These are phyloP conservation scores for Tetrahymena thermophila DNA, from an alignment of 73 alveolate species.

Conservation along the genomic window DNA sequence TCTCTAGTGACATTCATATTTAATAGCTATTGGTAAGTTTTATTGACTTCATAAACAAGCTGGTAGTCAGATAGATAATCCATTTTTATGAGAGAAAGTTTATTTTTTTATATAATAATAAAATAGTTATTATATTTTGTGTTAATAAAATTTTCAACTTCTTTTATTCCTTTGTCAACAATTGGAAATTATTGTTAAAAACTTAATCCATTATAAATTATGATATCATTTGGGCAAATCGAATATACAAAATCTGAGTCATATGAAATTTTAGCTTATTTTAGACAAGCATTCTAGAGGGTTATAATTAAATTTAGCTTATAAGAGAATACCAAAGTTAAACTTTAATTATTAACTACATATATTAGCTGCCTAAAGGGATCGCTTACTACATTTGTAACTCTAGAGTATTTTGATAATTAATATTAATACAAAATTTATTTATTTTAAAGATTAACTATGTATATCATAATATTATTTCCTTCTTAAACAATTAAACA, in stretches of 20 bases:
- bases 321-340: not conserved
- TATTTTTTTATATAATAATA: not conserved
- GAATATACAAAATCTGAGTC: not conserved
- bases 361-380: not conserved
- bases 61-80: not conserved
- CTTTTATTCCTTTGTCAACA: not conserved
- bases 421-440: too few relatives aligned
- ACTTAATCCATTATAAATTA: not conserved
- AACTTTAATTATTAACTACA: not conserved
- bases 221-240: not conserved
- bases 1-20: not conserved
- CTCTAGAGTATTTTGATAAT: too few relatives aligned
- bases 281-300: not conserved
- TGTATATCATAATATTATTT: too few relatives aligned
- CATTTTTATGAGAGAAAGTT: too few relatives aligned
- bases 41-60: not conserved
- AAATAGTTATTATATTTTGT: not conserved
- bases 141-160: not conserved
- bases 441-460: too few relatives aligned
- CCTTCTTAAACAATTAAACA: not conserved
- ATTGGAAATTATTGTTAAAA: not conserved
- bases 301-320: not conserved
- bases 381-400: not conserved
- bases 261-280: not conserved
- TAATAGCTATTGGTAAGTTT: not conserved